Evolutionary conservation across 805 yeast genomes (phyloP).

Genomic region (Saccharomycopsis oosterbeekiorum): DNA sequence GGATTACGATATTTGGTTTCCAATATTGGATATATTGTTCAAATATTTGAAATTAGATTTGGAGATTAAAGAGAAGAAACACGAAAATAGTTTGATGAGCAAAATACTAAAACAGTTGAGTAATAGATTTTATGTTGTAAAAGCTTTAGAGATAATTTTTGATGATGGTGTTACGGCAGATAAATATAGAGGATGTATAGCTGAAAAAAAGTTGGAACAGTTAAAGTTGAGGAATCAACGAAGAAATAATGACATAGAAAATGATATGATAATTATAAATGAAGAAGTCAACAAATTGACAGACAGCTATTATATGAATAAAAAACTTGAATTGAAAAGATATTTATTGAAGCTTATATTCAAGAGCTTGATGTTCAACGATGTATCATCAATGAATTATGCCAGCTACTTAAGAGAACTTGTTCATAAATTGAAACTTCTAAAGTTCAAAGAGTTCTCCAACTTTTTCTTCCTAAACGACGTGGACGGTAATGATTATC

Average conservation of each 20-base stretch:
- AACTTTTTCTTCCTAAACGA: background rate
- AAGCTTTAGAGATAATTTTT: background rate
- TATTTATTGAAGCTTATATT: background rate
- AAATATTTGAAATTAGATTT: background rate
- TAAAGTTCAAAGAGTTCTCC: background rate
- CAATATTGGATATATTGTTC: background rate
- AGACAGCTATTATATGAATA: background rate
- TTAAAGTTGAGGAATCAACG: background rate
- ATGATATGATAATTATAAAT: background rate
- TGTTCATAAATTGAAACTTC: background rate
- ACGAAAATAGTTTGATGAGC: background rate
- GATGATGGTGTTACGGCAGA: background rate
- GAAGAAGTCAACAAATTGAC: background rate
- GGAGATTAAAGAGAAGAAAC: background rate
- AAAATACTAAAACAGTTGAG: background rate
- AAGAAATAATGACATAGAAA: background rate
- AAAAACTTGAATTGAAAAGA: background rate
- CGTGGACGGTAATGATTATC: background rate
- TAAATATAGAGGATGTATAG: background rate
- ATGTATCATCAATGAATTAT: background rate
- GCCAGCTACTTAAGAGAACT: background rate
- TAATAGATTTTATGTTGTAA: background rate
- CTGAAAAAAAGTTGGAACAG: background rate
- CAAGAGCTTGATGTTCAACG: background rate
- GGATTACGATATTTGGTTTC: background rate